Evolutionary conservation across 2,329 filamentous ascomycete genomes (phyloP).

Genomic region (Claviceps purpurea): DNA sequence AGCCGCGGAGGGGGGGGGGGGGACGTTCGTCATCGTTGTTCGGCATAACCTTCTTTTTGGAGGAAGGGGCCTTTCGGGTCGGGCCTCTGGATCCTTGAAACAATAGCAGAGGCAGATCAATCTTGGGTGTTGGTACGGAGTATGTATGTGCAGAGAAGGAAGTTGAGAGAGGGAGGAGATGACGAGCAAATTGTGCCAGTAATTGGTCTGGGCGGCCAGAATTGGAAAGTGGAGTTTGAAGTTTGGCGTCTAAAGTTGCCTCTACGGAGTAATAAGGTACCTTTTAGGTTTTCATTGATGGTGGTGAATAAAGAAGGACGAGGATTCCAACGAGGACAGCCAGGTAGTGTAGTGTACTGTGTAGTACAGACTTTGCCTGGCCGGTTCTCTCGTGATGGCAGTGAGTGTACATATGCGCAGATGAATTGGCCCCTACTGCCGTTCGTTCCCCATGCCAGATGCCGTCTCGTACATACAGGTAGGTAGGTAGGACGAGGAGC

Average conservation of each 20-base stretch:
- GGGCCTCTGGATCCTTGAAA: not conserved
- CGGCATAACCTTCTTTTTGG: not conserved
- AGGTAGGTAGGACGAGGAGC: not conserved
- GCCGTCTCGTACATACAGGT: conserved; percentile 1
- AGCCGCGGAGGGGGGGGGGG: too few species aligned
- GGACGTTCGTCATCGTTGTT: too few species aligned
- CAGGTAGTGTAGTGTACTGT: too few species aligned
- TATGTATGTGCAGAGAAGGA: not conserved
- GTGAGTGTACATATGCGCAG: conserved; percentile 1
- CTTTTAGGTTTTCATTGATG: too few species aligned
- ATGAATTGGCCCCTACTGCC: not conserved
- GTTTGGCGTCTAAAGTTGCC: too few species aligned
- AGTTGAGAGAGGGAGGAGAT: not conserved
- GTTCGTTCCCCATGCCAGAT: not conserved
- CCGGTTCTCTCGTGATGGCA: not conserved
- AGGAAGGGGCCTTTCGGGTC: not conserved
- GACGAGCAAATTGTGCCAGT: not conserved
- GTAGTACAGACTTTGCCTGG: not conserved
- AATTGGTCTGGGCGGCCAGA: not conserved
- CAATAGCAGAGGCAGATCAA: not conserved
- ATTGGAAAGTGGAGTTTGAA: not conserved
- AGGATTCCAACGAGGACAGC: too few species aligned
- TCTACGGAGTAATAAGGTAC: too few species aligned
- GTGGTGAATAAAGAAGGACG: too few species aligned
- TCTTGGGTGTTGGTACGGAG: not conserved